Percentiles rank a stretch among this genome's conserved stretches.
These are phyloP conservation scores for Blastobotrys elegans DNA, from an alignment of 1,139 yeast genomes.

Conservation along the genomic window DNA sequence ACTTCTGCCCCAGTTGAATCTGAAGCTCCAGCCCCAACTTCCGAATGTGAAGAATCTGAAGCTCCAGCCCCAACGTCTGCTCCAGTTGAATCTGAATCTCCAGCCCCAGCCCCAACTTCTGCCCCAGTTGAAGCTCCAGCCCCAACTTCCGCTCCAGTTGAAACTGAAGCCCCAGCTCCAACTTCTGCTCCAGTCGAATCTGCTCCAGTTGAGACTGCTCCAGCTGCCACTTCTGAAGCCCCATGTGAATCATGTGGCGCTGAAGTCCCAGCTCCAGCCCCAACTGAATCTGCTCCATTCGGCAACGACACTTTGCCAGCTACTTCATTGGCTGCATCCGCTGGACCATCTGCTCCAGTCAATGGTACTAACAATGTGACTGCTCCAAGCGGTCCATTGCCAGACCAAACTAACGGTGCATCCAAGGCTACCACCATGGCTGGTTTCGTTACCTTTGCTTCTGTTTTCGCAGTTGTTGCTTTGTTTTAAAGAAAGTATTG, in stretches of 20 bases:
- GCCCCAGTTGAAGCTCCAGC: conserved; percentile 10
- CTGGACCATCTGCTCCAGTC: conserved; percentile 6
- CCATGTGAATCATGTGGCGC: conserved; percentile 11
- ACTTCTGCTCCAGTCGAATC: conserved; percentile 13
- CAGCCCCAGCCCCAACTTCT: conserved; percentile 10
- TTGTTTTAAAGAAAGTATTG: conserved; percentile 9
- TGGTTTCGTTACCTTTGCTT: conserved; percentile 14
- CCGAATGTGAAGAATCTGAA: conserved; percentile 11
- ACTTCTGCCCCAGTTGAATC: conserved; percentile 11
- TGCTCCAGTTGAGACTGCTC: conserved; percentile 14
- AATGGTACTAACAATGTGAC: conserved; percentile 1
- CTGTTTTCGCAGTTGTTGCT: conserved; percentile 14
- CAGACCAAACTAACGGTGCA: conserved; percentile 12
- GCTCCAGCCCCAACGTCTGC: conserved; percentile 10
- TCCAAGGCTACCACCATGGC: conserved; percentile 9
- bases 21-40: conserved; percentile 15
- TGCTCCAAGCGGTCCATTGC: conserved; percentile 5
- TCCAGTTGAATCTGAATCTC: conserved; percentile 5
- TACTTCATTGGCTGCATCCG: conserved; percentile 7
- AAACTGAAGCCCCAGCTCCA: conserved; percentile 11
- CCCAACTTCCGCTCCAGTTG: conserved; percentile 10
- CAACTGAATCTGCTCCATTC: conserved; percentile 2
- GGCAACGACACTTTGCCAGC: conserved; percentile 3
- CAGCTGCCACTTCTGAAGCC: conserved; percentile 7
- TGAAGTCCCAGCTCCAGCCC: conserved; percentile 11